phyloP scores from a whole-genome alignment of 2,329 filamentous ascomycete species.

The Penicillium sp. region DNA sequence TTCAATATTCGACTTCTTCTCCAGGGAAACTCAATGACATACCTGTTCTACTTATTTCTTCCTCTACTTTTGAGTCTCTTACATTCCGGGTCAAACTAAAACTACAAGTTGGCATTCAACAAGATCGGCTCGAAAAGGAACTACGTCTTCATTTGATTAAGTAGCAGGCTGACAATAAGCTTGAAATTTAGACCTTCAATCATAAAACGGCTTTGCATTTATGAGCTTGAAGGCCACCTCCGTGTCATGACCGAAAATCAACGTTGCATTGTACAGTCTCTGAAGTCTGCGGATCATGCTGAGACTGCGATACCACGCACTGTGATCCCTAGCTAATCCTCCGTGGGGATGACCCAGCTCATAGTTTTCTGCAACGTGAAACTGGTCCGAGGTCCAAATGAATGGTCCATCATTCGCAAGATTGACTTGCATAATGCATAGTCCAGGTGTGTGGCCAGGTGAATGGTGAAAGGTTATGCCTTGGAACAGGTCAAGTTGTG shows the following conservation, averaged over 20 bases:
- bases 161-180: background rate
- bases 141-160: background rate
- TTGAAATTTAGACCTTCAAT: background rate
- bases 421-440: conserved; percentile 38
- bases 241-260: conserved; percentile 34
- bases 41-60: background rate
- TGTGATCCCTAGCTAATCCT: conserved; percentile 37
- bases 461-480: conserved; percentile 39
- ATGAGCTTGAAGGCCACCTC: background rate
- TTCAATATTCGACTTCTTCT: background rate
- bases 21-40: background rate
- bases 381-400: conserved; percentile 43
- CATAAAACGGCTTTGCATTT: background rate
- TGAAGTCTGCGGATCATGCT: conserved; percentile 28
- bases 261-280: conserved; percentile 26
- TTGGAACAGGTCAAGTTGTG: conserved; percentile 38
- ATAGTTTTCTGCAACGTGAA: conserved; percentile 41
- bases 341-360: conserved; percentile 34
- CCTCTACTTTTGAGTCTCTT: background rate
- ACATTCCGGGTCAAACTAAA: background rate
- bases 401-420: conserved; percentile 36
- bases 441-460: conserved; percentile 37
- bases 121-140: too few species aligned
- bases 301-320: conserved; percentile 34
- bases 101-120: background rate